phyloP scores from a whole-genome alignment of 2,329 filamentous ascomycete genomes.

The Xylaria sp. region DNA sequence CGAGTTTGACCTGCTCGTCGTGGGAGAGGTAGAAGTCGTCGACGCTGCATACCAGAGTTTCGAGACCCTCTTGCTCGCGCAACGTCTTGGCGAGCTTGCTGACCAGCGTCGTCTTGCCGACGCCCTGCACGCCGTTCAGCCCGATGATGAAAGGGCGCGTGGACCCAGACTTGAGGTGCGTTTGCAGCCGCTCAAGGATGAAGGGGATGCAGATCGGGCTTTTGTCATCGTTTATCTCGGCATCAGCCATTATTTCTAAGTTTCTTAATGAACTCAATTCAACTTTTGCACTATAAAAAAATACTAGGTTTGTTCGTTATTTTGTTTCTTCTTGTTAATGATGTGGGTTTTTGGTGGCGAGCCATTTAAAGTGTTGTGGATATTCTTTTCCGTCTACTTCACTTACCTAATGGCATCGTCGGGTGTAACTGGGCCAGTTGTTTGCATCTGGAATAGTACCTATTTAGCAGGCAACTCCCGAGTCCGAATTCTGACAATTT shows the following conservation, averaged over 20 bases:
- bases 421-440: constrained; percentile 1
- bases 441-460: neutral
- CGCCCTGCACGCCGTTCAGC: constrained; percentile 89
- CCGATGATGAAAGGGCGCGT: constrained; percentile 79
- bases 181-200: constrained; percentile 65
- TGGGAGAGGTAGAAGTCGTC: constrained; percentile 90
- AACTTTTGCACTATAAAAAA: neutral
- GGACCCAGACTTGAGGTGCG: constrained; percentile 46
- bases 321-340: neutral
- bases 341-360: neutral
- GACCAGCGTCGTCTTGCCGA: constrained; percentile 90
- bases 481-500: too few species aligned
- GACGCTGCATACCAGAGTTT: constrained; percentile 77
- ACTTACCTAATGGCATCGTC: neutral
- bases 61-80: constrained; percentile 59
- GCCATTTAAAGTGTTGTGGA: neutral
- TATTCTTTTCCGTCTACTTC: neutral
- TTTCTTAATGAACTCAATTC: neutral
- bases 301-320: neutral
- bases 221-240: constrained; percentile 73
- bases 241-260: constrained; percentile 1
- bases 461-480: too few species aligned
- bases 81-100: constrained; percentile 68
- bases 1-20: constrained; percentile 68
- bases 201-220: constrained; percentile 79